These are phyloP conservation scores for Triadica sebifera DNA, from an alignment of 345 rosid species.

Conservation along the genomic window DNA sequence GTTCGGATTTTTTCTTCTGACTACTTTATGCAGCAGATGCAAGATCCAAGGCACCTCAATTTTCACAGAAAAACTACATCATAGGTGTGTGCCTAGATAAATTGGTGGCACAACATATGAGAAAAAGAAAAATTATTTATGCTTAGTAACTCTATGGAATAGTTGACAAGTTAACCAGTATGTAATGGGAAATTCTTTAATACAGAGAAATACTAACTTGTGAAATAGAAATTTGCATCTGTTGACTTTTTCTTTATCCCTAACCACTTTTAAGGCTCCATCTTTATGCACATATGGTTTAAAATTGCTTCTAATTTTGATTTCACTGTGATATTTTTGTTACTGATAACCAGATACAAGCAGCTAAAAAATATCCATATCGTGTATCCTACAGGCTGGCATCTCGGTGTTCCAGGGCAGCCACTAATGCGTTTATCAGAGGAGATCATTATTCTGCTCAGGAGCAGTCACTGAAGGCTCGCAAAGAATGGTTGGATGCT, in stretches of 20 bases:
- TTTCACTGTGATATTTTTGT: too few relatives aligned
- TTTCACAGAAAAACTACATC: background rate
- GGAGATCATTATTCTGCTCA: constrained; percentile 81
- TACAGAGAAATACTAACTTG: too few relatives aligned
- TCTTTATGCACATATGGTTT: constrained; percentile 1
- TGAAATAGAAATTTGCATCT: too few relatives aligned
- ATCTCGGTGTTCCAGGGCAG: constrained; percentile 73
- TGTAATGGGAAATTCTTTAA: too few relatives aligned
- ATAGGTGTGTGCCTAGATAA: background rate
- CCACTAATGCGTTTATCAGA: constrained; percentile 69
- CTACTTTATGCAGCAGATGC: background rate
- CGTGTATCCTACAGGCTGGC: constrained; percentile 56
- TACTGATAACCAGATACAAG: background rate
- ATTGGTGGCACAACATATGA: background rate
- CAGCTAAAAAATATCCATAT: background rate
- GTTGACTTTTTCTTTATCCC: too few relatives aligned
- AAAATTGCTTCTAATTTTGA: background rate
- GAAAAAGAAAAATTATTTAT: background rate
- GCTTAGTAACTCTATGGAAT: too few relatives aligned
- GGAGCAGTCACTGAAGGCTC: constrained; percentile 65
- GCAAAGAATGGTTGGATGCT: constrained; percentile 63
- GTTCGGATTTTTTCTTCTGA: background rate
- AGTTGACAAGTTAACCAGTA: too few relatives aligned
- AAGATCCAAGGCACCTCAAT: background rate
- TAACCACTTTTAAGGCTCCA: background rate